Evolutionary conservation across 2,329 filamentous ascomycete species (phyloP), one percentile per base, ranked within the genome.

Genomic region (Botrytis cinerea): DNA sequence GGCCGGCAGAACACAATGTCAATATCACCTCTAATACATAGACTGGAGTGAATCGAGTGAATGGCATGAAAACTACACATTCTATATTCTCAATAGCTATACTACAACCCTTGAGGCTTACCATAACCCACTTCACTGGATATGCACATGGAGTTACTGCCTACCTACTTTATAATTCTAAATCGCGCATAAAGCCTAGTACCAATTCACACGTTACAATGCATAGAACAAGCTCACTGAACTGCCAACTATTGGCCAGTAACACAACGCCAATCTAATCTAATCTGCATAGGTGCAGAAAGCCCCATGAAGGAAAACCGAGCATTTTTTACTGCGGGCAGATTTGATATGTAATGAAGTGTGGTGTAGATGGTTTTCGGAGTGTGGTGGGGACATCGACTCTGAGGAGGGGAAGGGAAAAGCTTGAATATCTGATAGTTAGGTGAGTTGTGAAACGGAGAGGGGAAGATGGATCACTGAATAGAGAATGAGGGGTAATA

Each of bases 261-360:
- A 63, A 32, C 40, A 63, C n/a, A 45, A 20, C 40, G 10, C 62
- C 43, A 46, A 66, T 66, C 64, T 16, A 32, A 68, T 54, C 35
- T 40, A 68, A 68, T 68, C 35, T 68, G 46, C 28, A 67, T 16
- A 51, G 63, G 18, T 51, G 45, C 64, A 67, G 20, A 22, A 48
- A 48, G 18, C 9, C 16, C 22, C 35, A 54, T 43, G 35, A 48
- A 16, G 35, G 35, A 66, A 10, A 14, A 64, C 4, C 35, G 28
- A 28, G 25, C 22, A 40, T 22, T 1, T 16, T 38, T 54, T 54
- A 8, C 18, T 1, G 40, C 22, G 1, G 35, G 35, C 35, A 28
- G 28, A 28, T 8, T 28, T 43, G 16, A 40, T 28, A 25, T 54
- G 46, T 16, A 28, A 54, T 54, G 25, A 54, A 40, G 8, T 12